phyloP scores from a whole-genome alignment of 495 filamentous ascomycete species.

The Penicillium bialowiezense region DNA sequence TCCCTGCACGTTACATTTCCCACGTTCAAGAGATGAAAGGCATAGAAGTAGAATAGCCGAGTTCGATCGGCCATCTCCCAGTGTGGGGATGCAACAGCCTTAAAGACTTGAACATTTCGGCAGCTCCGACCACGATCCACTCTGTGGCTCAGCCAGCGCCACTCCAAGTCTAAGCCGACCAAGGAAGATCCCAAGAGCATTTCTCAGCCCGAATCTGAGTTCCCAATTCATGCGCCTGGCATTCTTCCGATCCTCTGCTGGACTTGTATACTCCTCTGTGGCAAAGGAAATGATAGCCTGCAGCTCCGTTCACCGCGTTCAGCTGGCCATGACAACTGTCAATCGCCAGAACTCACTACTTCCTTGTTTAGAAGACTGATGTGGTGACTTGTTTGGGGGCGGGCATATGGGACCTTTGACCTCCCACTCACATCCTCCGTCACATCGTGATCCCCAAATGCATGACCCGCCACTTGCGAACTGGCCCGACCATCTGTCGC shows the following conservation, averaged over 20 bases:
- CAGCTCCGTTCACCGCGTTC: not conserved
- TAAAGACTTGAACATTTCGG: no score
- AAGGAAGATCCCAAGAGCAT: slow-evolving; percentile 15
- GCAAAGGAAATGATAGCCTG: no score
- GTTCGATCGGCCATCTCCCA: not conserved
- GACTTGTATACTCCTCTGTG: no score
- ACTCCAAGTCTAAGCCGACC: slow-evolving; percentile 1
- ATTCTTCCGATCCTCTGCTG: slow-evolving; percentile 16
- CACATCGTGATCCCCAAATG: slow-evolving; percentile 33
- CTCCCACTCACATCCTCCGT: slow-evolving; percentile 16
- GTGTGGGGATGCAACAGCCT: no score
- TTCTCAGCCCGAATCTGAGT: slow-evolving; percentile 11
- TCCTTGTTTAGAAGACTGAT: slow-evolving; percentile 3
- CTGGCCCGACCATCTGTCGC: slow-evolving; percentile 25
- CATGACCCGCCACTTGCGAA: slow-evolving; percentile 41
- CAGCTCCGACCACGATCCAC: not conserved
- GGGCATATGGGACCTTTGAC: not conserved
- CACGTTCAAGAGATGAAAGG: no score
- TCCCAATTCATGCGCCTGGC: slow-evolving; percentile 10
- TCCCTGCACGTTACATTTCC: no score
- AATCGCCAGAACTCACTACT: not conserved
- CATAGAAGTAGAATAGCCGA: no score
- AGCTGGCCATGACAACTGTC: not conserved
- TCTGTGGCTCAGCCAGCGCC: no score
- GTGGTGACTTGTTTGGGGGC: not conserved